Evolutionary conservation across 257 asterid species (phyloP).

Genomic region (Ehretia macrophylla): DNA sequence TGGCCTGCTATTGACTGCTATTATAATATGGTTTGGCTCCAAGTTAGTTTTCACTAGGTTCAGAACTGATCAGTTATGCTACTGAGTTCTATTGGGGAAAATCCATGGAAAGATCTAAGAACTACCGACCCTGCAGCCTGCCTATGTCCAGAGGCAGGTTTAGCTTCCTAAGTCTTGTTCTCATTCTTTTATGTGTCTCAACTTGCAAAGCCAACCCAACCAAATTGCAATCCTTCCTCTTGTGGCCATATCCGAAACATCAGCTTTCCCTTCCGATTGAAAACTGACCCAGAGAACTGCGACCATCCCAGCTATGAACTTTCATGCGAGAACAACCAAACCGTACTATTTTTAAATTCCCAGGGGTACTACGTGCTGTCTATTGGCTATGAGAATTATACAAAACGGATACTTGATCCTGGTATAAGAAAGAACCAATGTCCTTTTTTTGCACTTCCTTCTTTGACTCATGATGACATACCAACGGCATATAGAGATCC

Average conservation of each 20-base stretch:
- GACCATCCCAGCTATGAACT: slow-evolving; percentile 19
- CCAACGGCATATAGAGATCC: slow-evolving; percentile 1
- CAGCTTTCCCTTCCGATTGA: slow-evolving; percentile 29
- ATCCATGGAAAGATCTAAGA: background rate
- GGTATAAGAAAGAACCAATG: slow-evolving; percentile 13
- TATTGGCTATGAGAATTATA: slow-evolving; percentile 22
- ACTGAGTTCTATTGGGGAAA: too few relatives aligned
- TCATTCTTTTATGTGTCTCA: background rate
- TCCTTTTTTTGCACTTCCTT: slow-evolving; percentile 19
- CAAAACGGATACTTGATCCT: slow-evolving; percentile 26
- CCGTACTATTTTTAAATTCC: slow-evolving; percentile 16
- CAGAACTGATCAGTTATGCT: too few relatives aligned
- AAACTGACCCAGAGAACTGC: slow-evolving; percentile 6
- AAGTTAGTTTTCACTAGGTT: too few relatives aligned
- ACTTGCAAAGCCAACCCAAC: slow-evolving; percentile 8
- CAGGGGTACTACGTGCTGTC: slow-evolving; percentile 17
- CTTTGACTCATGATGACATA: slow-evolving; percentile 1
- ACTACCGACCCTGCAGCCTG: too few relatives aligned
- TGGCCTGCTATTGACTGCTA: too few relatives aligned
- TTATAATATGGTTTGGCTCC: too few relatives aligned
- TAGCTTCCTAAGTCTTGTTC: background rate
- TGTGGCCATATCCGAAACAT: slow-evolving; percentile 33
- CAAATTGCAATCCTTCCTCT: slow-evolving; percentile 17
- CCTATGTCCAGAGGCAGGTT: background rate
- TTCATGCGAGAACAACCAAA: slow-evolving; percentile 24